Percentiles rank a stretch among this genome's conserved stretches.
phyloP scores from a whole-genome alignment of 2,329 filamentous ascomycete genomes.

The Exophiala sp. region DNA sequence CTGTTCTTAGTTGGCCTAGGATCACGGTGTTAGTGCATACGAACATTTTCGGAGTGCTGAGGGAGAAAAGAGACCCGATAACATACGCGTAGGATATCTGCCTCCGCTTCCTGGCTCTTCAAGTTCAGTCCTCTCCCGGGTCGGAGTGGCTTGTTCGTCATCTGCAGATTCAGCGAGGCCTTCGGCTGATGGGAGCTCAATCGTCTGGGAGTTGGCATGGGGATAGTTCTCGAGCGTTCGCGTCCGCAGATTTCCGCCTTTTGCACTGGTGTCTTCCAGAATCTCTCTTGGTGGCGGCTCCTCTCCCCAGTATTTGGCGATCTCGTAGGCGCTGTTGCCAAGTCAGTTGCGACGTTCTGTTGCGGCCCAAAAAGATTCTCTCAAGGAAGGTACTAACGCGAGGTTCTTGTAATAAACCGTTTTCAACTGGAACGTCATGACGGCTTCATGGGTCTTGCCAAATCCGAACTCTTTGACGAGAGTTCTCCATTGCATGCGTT shows the following conservation, averaged over 20 bases:
- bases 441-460: conserved; percentile 69
- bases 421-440: conserved; percentile 83
- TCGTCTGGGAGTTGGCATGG: conserved; percentile 41
- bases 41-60: not conserved
- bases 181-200: conserved; percentile 12
- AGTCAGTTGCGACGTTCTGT: not conserved
- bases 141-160: conserved; percentile 49
- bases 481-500: conserved; percentile 82
- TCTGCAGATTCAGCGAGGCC: conserved; percentile 39
- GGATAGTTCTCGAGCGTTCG: conserved; percentile 75
- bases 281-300: conserved; percentile 86
- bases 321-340: conserved; percentile 66
- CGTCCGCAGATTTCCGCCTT: conserved; percentile 73
- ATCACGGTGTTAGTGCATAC: conserved; percentile 6
- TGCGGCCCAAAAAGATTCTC: not conserved
- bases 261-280: conserved; percentile 73
- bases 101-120: conserved; percentile 46
- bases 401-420: conserved; percentile 87
- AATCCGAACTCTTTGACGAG: conserved; percentile 74
- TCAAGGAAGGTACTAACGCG: conserved; percentile 45
- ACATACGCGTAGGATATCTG: conserved; percentile 34
- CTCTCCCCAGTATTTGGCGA: conserved; percentile 70
- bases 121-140: conserved; percentile 48
- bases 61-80: not conserved
- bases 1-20: conserved; percentile 60